These are phyloP conservation scores for Hypomontagnella submonticulosa DNA, from an alignment of 495 filamentous ascomycete genomes.

Conservation along the genomic window DNA sequence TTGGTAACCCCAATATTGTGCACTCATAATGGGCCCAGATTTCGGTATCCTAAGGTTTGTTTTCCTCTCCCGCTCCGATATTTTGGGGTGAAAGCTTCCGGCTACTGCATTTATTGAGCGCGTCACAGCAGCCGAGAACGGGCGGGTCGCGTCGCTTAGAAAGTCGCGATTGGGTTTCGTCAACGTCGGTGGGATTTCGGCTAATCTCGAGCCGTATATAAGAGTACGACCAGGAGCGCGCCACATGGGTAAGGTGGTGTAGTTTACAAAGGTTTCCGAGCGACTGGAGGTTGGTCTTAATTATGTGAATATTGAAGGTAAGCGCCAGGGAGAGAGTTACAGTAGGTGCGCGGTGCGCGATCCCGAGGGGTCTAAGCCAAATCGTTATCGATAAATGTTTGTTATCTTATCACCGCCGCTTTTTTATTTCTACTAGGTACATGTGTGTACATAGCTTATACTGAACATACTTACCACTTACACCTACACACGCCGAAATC, in stretches of 20 bases:
- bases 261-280: background rate
- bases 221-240: background rate
- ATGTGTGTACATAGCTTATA: background rate
- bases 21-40: constrained; percentile 5
- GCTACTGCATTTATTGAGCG: background rate
- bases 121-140: background rate
- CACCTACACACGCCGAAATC: background rate
- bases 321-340: no score
- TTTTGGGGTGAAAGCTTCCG: background rate
- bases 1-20: constrained; percentile 7
- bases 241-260: constrained; percentile 11
- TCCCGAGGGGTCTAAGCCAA: background rate
- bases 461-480: constrained; percentile 3
- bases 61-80: no score
- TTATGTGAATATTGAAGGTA: no score
- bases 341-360: background rate
- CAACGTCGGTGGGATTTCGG: no score
- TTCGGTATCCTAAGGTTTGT: background rate
- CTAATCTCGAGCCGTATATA: no score
- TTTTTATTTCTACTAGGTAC: background rate
- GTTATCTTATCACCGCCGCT: constrained; percentile 24
- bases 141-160: background rate
- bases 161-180: background rate
- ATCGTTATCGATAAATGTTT: constrained; percentile 22
- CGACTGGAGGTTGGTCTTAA: no score